Base-by-base conservation (phyloP, 495 filamentous ascomycete genomes). In the Aspergillus ellipticus region DNA sequence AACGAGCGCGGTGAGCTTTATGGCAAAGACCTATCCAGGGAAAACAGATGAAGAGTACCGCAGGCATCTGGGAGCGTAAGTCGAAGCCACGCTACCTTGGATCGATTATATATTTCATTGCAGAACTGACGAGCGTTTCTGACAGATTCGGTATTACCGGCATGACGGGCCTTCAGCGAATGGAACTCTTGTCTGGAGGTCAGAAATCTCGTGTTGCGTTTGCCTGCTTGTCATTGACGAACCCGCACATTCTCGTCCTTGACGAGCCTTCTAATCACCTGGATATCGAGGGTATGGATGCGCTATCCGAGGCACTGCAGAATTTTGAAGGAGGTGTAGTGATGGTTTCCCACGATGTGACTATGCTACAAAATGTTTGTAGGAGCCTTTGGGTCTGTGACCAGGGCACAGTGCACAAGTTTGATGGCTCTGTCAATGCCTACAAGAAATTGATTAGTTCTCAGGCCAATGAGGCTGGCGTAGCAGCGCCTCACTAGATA, bases 211-310 rank as follows among this genome's bases (percentile, higher is more conserved):
- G 94, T 74, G 94, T 99, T 1, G 95, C 94, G 20, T 99, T 99
- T 70, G 92, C 94, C 21, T 96, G 92, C 65, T 75, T 99, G 49
- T 92, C 90, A 2, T 74, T 99, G 50, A 88, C 83, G 20, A 96
- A 97, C 71, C 94, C 94, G 15, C 94, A 99, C 67, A 97, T 99
- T 59, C 77, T 99, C 21, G 95, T 99, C 49, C 89, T 99, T 42
- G 94, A 99, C 80, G 94, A 99, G 67, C 94, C 94, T 65, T 94
- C 89, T 51, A 99, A 99, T 75, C 94, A 99, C 64, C 75, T 99
- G 65, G 94, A 99, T 83, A 97, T 99, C 63, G 94, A 99, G 69
- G 94, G 95, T 54, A 99, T 99, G 94, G 94, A 99, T 74, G 94
- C 95, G 10, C 72, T 99, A 15, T 83, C 87, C 0, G 82, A 85